A percentile compares a stretch with the other conserved stretches of the same genome.
Conservation (phyloP, 768 basidiomycete genomes). For the Mycena sanguinolenta region DNA sequence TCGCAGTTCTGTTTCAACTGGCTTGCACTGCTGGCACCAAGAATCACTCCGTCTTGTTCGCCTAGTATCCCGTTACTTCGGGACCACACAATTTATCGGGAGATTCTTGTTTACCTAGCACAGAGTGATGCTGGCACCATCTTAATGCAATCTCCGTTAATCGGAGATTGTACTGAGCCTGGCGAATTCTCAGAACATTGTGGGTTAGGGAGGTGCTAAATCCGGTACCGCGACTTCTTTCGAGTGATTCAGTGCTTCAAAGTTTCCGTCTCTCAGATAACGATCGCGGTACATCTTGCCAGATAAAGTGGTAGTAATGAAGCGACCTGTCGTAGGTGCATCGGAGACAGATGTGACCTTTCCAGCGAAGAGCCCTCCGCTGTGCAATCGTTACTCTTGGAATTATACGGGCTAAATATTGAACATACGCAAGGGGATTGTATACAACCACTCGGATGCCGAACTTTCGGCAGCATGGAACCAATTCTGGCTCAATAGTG, state of each 20-base stretch:
- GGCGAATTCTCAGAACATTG: neutral
- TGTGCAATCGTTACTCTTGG: conserved; percentile 34
- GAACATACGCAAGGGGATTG: conserved; percentile 58
- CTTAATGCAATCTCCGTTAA: conserved; percentile 65
- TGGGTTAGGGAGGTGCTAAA: neutral
- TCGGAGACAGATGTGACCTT: conserved; percentile 53
- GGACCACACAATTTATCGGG: neutral
- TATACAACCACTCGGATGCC: conserved; percentile 61
- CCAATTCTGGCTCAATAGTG: conserved; percentile 60
- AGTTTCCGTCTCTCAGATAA: conserved; percentile 58
- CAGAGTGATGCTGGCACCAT: conserved; percentile 67
- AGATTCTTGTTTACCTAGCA: conserved; percentile 39
- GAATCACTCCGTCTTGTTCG: conserved; percentile 59
- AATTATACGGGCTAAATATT: neutral
- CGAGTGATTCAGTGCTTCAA: conserved; percentile 57
- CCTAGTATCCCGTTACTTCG: neutral
- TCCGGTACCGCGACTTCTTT: conserved; percentile 55
- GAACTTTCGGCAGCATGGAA: conserved; percentile 63
- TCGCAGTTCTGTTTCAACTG: conserved; percentile 61
- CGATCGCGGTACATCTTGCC: conserved; percentile 62
- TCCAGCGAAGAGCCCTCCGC: conserved; percentile 63
- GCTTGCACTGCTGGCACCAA: conserved; percentile 60
- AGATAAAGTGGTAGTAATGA: conserved; percentile 51
- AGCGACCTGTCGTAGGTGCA: conserved; percentile 55
- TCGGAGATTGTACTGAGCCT: conserved; percentile 57